Evolutionary conservation across 345 rosid species (phyloP).

Genomic region (Melaleuca quinquenervia): DNA sequence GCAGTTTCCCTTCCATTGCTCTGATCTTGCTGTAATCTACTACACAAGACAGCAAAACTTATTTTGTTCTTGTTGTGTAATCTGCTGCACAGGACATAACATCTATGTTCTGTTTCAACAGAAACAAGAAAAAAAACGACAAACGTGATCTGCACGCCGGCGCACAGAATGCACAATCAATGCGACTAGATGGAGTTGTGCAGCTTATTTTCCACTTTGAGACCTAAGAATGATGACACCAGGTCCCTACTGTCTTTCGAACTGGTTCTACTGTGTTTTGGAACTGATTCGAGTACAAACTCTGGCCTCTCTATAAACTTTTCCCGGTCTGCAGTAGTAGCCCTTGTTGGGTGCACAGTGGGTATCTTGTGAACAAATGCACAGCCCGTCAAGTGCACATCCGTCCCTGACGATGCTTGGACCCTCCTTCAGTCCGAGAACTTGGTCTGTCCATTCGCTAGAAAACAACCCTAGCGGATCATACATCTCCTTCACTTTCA

Average conservation of each 20-base stretch:
- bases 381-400: conserved; percentile 72
- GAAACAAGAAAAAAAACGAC: too few species aligned
- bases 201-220: background rate
- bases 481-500: conserved; percentile 37
- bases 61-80: too few species aligned
- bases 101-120: too few species aligned
- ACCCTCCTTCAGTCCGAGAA: conserved; percentile 43
- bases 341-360: conserved; percentile 71
- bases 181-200: background rate
- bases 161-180: background rate
- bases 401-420: conserved; percentile 29
- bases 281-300: conserved; percentile 28
- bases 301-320: conserved; percentile 40
- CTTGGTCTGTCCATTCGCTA: conserved; percentile 60
- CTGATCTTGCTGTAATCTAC: too few species aligned
- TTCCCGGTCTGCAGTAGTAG: conserved; percentile 57
- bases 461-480: conserved; percentile 73
- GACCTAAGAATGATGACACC: background rate
- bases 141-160: background rate
- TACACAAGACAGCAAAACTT: too few species aligned
- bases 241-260: background rate
- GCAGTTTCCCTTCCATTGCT: too few species aligned
- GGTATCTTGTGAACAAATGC: conserved; percentile 53
- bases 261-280: background rate
- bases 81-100: too few species aligned